A percentile compares a stretch with the other conserved stretches of the same genome.
These are phyloP conservation scores for Wickerhamiella vanderwaltii DNA, from an alignment of 805 yeast species.

Conservation along the genomic window DNA sequence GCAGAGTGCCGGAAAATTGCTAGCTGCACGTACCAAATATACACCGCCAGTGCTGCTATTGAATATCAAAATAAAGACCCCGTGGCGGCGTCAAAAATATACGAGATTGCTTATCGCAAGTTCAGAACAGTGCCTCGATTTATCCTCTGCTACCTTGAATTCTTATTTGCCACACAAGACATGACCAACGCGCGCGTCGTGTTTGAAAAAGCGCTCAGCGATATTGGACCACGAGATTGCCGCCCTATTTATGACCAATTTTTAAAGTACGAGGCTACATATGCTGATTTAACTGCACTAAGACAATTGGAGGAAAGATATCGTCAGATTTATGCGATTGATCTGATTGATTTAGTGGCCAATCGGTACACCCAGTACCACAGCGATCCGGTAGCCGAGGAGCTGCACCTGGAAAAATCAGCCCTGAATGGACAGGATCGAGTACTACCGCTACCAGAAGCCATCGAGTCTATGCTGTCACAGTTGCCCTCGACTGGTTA, in stretches of 20 bases:
- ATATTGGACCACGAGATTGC: slow-evolving; percentile 32
- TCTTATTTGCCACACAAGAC: slow-evolving; percentile 53
- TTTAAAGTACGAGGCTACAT: slow-evolving; percentile 54
- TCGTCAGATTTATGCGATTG: slow-evolving; percentile 47
- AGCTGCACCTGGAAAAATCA: slow-evolving; percentile 8
- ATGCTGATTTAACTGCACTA: slow-evolving; percentile 59
- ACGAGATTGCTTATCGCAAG: slow-evolving; percentile 63
- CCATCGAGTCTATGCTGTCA: neutral
- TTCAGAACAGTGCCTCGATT: slow-evolving; percentile 47
- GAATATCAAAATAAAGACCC: slow-evolving; percentile 51
- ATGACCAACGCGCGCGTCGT: slow-evolving; percentile 67
- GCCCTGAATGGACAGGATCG: neutral
- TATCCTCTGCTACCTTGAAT: slow-evolving; percentile 57
- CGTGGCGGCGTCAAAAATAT: slow-evolving; percentile 60
- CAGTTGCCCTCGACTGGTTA: neutral
- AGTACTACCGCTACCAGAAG: neutral
- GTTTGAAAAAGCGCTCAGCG: slow-evolving; percentile 64
- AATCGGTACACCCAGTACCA: slow-evolving; percentile 16
- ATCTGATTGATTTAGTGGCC: slow-evolving; percentile 29
- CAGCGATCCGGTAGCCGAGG: slow-evolving; percentile 13
- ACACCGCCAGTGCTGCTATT: slow-evolving; percentile 67
- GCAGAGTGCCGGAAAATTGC: slow-evolving; percentile 53
- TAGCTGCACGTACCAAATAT: slow-evolving; percentile 61
- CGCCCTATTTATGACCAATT: slow-evolving; percentile 44
- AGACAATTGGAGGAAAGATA: slow-evolving; percentile 54